Percentiles rank a stretch among this genome's conserved stretches.
phyloP scores from a whole-genome alignment of 1,284 basidiomycete genomes.

The Entoloma clypeatum region DNA sequence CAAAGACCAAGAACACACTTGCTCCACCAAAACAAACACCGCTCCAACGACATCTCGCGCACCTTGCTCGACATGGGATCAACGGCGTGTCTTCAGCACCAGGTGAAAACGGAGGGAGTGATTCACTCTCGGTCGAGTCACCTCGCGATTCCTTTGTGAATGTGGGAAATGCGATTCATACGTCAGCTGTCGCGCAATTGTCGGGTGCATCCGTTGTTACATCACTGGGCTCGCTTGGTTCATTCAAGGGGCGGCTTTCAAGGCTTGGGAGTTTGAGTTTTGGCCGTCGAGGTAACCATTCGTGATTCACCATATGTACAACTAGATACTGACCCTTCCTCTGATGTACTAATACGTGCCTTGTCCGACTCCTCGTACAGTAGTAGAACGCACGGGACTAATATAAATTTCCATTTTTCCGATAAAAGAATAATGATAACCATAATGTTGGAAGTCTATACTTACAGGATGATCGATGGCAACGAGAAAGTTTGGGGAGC shows the following conservation, averaged over 20 bases:
- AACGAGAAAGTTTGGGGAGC: no score
- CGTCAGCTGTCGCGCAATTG: conserved; percentile 34
- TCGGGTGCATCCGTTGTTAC: conserved; percentile 49
- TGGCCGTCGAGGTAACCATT: conserved; percentile 51
- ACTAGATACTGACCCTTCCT: no score
- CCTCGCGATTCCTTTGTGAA: conserved; percentile 71
- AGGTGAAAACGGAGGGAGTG: conserved; percentile 53
- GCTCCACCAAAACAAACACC: conserved; percentile 60
- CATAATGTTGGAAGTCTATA: conserved; percentile 6
- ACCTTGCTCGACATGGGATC: conserved; percentile 75
- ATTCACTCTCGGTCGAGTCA: conserved; percentile 59
- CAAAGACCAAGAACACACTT: conserved; percentile 27
- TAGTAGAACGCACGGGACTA: no score
- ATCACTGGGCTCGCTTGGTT: conserved; percentile 47
- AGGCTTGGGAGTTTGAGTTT: conserved; percentile 71
- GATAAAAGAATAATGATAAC: conserved; percentile 4
- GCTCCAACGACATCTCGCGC: conserved; percentile 71
- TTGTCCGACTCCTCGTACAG: no score
- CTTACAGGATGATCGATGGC: neutral
- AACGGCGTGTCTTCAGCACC: conserved; percentile 73
- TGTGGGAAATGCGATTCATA: conserved; percentile 45
- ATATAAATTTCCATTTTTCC: neutral
- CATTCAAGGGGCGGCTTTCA: conserved; percentile 61
- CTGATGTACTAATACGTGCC: no score
- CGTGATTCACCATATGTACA: no score